phyloP scores from a whole-genome alignment of 2,329 filamentous ascomycete species.

The Sarocladium kiliense region DNA sequence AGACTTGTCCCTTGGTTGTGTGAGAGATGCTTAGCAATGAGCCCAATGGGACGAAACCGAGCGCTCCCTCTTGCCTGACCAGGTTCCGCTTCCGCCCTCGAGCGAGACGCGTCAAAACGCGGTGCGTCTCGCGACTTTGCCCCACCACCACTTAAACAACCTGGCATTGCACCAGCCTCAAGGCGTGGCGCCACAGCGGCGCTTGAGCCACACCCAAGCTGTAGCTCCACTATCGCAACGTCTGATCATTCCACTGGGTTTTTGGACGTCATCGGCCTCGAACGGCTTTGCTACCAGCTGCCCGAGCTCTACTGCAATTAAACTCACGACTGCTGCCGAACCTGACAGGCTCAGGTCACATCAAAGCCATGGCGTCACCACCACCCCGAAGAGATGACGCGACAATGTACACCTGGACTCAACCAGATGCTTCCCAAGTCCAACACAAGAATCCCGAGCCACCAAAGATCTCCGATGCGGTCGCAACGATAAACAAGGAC shows the following conservation, averaged over 20 bases:
- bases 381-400: constrained; percentile 1
- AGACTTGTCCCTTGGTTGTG: not conserved
- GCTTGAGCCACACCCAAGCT: not conserved
- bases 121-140: constrained; percentile 10
- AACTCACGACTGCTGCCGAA: not conserved
- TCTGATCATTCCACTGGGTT: not conserved
- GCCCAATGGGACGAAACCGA: not conserved
- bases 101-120: constrained; percentile 13
- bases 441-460: constrained; percentile 14
- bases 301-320: not conserved
- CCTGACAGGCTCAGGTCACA: not conserved
- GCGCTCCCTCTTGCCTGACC: not conserved
- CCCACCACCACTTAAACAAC: constrained; percentile 9
- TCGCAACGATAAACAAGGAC: constrained; percentile 60
- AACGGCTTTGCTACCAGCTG: not conserved
- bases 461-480: constrained; percentile 49
- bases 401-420: constrained; percentile 5
- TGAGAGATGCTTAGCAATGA: not conserved
- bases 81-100: constrained; percentile 5
- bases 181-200: not conserved
- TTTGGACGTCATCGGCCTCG: constrained; percentile 6
- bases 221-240: not conserved
- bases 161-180: not conserved
- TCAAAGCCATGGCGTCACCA: not conserved
- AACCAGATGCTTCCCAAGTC: not conserved